Conservation (phyloP, 306 rosid species). For the Abrus pulchellus region DNA sequence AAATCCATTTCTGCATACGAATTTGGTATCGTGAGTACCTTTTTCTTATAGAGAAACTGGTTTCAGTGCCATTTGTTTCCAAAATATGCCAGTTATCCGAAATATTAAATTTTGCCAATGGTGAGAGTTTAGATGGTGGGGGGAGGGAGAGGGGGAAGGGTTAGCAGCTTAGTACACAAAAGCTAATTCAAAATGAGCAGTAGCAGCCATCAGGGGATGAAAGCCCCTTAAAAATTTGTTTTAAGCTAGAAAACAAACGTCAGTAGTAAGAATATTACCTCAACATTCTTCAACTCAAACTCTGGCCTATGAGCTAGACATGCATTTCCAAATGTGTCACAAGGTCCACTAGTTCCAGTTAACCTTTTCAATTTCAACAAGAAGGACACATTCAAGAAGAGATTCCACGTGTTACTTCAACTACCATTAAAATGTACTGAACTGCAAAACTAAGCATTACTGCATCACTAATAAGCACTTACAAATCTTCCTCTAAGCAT, state of each 20-base stretch:
- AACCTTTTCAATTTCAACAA: constrained; percentile 65
- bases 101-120: neutral
- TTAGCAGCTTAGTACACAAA: neutral
- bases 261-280: constrained; percentile 62
- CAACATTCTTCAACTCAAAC: constrained; percentile 90
- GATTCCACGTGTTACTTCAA: constrained; percentile 6
- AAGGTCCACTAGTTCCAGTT: constrained; percentile 89
- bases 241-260: constrained; percentile 19
- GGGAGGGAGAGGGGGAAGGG: too few relatives aligned
- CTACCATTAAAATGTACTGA: constrained; percentile 21
- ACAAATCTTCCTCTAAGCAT: constrained; percentile 91
- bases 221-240: constrained; percentile 1
- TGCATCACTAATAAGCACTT: constrained; percentile 52
- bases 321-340: constrained; percentile 83
- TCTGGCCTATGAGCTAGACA: constrained; percentile 91
- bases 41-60: neutral
- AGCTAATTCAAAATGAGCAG: neutral
- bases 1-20: constrained; percentile 19
- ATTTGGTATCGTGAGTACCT: neutral
- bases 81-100: constrained; percentile 8
- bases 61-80: constrained; percentile 13
- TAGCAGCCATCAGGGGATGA: neutral
- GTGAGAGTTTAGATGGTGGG: neutral
- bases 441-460: constrained; percentile 26
- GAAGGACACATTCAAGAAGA: constrained; percentile 47